Evolutionary conservation across 1,139 yeast species (phyloP), one percentile per base, ranked within the genome.

Genomic region (Saccharomyces hybrid): DNA sequence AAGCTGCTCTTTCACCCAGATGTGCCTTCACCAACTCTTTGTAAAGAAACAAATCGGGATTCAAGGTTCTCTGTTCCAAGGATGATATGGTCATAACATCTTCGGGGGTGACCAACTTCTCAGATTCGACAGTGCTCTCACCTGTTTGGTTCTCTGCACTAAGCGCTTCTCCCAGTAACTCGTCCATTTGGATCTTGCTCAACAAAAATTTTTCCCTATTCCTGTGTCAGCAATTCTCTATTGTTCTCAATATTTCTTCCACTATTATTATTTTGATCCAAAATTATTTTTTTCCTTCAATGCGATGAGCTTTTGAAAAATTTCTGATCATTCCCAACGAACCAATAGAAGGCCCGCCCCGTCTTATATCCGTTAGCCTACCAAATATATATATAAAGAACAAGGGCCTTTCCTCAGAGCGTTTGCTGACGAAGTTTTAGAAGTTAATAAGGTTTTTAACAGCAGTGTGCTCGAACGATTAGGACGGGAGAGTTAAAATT

Each of bases 1-100:
- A 66, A 1, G 86, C 77, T 0, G 89, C 87, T 51, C 80, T 78
- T 61, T 82, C 86, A 3, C 95, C 95, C 23, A 86, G 67, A 62
- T 79, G 82, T 1, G 78, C 72, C 58, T 77, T 77, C 9, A 84
- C 76, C 14, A 84, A 64, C 46, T 79, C 75, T 0, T 84, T 75
- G 66, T 77, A 81, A 34, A 86, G 70, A 63, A 76, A 81, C 28
- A 86, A 78, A 63, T 77, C 78, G 0, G 93, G 84, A n/a, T 85
- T 81, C 68, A 81, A 81, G 1, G 80, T 75, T 56, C 78, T 74
- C 49, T 66, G 67, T 44, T 68, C 71, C 28, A 70, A 55, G 11
- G 65, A 60, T 13, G 63, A 55, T 23, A 58, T 54, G 23, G 54
- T 52, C 47, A 58, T 54, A 14, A 55, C 27, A 19, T 54, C 57